phyloP scores from a whole-genome alignment of 2,329 filamentous ascomycete species.

The Monosporascus sp. region DNA sequence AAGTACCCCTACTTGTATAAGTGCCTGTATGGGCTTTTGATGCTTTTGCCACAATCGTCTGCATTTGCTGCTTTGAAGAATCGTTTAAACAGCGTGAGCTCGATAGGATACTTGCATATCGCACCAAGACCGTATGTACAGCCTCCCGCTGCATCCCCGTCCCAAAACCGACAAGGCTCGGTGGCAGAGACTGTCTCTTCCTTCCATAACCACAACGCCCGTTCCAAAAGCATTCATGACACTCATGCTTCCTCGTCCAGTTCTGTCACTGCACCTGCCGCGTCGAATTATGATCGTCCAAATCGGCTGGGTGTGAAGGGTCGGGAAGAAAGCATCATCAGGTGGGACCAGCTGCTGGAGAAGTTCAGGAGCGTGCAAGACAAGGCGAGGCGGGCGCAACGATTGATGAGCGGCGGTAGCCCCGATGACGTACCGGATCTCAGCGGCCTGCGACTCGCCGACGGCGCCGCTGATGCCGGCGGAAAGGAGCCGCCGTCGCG shows the following conservation, averaged over 20 bases:
- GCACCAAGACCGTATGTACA: slow-evolving; percentile 67
- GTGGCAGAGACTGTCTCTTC: slow-evolving; percentile 28
- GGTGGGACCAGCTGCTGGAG: slow-evolving; percentile 88
- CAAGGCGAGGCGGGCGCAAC: slow-evolving; percentile 66
- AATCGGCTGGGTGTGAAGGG: slow-evolving; percentile 65
- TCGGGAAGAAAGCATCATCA: slow-evolving; percentile 77
- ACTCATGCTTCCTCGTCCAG: slow-evolving; percentile 33
- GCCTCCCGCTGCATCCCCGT: slow-evolving; percentile 23
- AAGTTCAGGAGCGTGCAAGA: slow-evolving; percentile 94
- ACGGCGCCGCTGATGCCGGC: slow-evolving; percentile 30
- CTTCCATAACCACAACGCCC: slow-evolving; percentile 19
- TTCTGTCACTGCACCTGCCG: slow-evolving; percentile 41
- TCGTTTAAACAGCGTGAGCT: slow-evolving; percentile 91
- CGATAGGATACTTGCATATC: slow-evolving; percentile 90
- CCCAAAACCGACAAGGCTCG: slow-evolving; percentile 27
- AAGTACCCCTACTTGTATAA: slow-evolving; percentile 94
- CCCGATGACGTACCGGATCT: slow-evolving; percentile 42
- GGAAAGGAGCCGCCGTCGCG: slow-evolving; percentile 30
- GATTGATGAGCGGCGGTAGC: slow-evolving; percentile 47
- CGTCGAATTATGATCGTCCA: slow-evolving; percentile 62
- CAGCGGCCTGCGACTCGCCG: slow-evolving; percentile 36
- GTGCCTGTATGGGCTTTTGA: slow-evolving; percentile 92
- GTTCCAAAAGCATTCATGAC: slow-evolving; percentile 28
- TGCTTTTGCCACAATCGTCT: slow-evolving; percentile 96
- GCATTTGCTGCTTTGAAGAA: slow-evolving; percentile 97